phyloP scores from a whole-genome alignment of 805 yeast species.

The Yarrowia phangngaensis region DNA sequence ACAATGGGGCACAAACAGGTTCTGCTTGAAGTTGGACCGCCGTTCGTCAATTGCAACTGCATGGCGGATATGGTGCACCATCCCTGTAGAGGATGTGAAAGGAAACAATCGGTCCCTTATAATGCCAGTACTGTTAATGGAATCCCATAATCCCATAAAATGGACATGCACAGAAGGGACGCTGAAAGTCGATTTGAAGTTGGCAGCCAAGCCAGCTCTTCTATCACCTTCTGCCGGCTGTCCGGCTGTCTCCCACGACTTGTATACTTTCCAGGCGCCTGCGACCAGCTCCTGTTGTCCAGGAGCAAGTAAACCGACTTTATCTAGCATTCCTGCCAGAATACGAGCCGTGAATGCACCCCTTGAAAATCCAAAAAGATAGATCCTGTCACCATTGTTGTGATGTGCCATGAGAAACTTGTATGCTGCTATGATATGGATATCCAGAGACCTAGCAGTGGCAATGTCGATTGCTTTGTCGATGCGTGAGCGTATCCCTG shows the following conservation, averaged over 20 bases:
- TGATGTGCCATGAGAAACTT: slow-evolving; percentile 50
- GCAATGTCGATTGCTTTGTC: slow-evolving; percentile 43
- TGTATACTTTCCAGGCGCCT: slow-evolving; percentile 60
- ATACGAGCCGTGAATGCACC: slow-evolving; percentile 65
- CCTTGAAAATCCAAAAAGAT: slow-evolving; percentile 57
- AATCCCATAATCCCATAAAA: slow-evolving; percentile 65
- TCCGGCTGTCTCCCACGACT: slow-evolving; percentile 47
- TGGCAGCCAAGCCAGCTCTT: slow-evolving; percentile 32
- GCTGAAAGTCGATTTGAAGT: slow-evolving; percentile 52
- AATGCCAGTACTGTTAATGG: slow-evolving; percentile 62
- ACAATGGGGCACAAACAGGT: slow-evolving; percentile 19
- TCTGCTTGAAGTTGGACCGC: slow-evolving; percentile 52
- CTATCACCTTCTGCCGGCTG: slow-evolving; percentile 5
- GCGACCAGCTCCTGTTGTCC: slow-evolving; percentile 54
- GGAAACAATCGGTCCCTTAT: slow-evolving; percentile 58
- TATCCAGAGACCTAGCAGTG: slow-evolving; percentile 52
- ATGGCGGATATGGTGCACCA: slow-evolving; percentile 60
- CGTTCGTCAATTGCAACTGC: slow-evolving; percentile 65
- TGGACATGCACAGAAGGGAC: slow-evolving; percentile 45
- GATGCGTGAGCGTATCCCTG: slow-evolving; percentile 2
- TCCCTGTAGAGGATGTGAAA: slow-evolving; percentile 49
- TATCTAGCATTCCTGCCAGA: slow-evolving; percentile 59
- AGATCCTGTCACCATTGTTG: slow-evolving; percentile 49
- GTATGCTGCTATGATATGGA: slow-evolving; percentile 57
- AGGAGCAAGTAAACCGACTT: slow-evolving; percentile 52